Evolutionary conservation across 106 monocot species (phyloP), one percentile per base, ranked within the genome.

Genomic region (Alisma plantagoaquatica): DNA sequence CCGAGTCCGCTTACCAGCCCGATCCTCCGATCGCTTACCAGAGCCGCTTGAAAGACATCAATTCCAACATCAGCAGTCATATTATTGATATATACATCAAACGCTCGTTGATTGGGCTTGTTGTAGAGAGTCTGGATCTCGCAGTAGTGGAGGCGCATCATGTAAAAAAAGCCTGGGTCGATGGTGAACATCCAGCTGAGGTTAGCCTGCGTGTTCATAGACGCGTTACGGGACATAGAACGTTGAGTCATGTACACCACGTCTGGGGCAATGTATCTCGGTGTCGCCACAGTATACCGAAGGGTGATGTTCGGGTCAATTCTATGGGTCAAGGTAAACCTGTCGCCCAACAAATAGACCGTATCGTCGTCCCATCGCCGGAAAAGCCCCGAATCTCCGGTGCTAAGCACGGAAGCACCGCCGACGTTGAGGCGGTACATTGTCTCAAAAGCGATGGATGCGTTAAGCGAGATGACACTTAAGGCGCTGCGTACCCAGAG

Each of bases 381-480:
- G 49, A 56, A 77, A 33, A 87, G 54, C 5, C 61, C 69, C 0
- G 64, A 60, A 42, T 86, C 85, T 3, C 12, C 1, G 2, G 2
- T 0, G 0, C 73, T 63, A 22, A 69, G 49, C 29, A 86, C 62
- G 28, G 53, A 27, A 27, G 67, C 69, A 1, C 85, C 85, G 2
- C 85, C 85, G 8, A 86, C 85, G 53, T 86, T 86, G 4, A 86
- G 55, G 29, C 85, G 55, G 62, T 73, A 76, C 46, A 73, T 62
- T 0, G 73, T 86, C 43, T 86, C 46, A 20, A 80, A 41, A 15
- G 80, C 80, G 41, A 29, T 41, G 31, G 28, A 38, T n/a, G 47
- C 38, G 5, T 73, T 48, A 7, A 76, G 49, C 12, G 59, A 2
- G 70, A 49, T 80, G 16, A 3, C 3, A 10, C 16, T 42, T 1